These are phyloP conservation scores for Fusarium nelsonii DNA, from an alignment of 2,329 filamentous ascomycete genomes.

Conservation along the genomic window DNA sequence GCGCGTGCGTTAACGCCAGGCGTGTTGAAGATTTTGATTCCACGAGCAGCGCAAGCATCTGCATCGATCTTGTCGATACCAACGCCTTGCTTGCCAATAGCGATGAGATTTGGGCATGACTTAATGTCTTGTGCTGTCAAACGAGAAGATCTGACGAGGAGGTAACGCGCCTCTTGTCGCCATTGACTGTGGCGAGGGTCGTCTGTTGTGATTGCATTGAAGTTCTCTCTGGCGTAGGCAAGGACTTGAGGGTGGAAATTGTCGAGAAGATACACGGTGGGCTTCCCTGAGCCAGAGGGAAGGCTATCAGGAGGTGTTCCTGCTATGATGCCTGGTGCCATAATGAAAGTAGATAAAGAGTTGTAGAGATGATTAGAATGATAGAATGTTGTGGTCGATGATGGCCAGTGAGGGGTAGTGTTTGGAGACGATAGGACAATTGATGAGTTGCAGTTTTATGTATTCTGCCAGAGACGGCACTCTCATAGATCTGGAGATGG, in stretches of 20 bases:
- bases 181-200: constrained; percentile 55
- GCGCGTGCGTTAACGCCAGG: constrained; percentile 59
- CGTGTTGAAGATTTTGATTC: constrained; percentile 61
- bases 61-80: constrained; percentile 61
- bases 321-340: constrained; percentile 26
- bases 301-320: constrained; percentile 7
- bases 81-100: constrained; percentile 62
- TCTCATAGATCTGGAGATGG: rapidly evolving
- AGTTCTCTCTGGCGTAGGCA: constrained; percentile 52
- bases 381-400: neutral
- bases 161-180: constrained; percentile 55
- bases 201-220: constrained; percentile 54
- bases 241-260: constrained; percentile 54
- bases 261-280: constrained; percentile 57
- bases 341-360: neutral
- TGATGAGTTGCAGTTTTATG: constrained; percentile 26
- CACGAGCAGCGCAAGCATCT: constrained; percentile 53
- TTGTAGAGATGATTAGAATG: neutral
- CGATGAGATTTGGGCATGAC: constrained; percentile 53
- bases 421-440: neutral
- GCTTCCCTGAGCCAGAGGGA: constrained; percentile 40
- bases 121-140: constrained; percentile 56
- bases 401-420: neutral
- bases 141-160: constrained; percentile 55
- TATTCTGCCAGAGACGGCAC: neutral